Conservation (phyloP, 306 rosid species). For the Biancaea sappan region DNA sequence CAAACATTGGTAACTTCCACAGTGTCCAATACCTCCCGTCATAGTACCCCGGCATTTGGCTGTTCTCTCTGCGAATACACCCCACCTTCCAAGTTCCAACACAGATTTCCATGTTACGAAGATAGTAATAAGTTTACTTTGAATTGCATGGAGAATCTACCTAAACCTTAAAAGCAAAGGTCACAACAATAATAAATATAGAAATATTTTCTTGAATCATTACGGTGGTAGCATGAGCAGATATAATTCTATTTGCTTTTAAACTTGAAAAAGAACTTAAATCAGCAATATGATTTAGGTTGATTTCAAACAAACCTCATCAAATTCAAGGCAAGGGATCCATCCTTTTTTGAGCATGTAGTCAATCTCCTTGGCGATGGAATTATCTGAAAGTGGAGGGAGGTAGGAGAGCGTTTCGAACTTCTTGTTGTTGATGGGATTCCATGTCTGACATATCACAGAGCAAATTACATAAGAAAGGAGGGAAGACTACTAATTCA, state of each 20-base stretch:
- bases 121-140: background rate
- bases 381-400: conserved; percentile 72
- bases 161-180: background rate
- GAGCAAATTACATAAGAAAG: conserved; percentile 10
- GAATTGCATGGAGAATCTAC: background rate
- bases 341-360: conserved; percentile 81
- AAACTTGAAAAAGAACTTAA: background rate
- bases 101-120: conserved; percentile 16
- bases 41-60: conserved; percentile 76
- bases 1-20: conserved; percentile 89
- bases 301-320: conserved; percentile 48
- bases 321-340: conserved; percentile 88
- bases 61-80: conserved; percentile 53
- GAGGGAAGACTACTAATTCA: background rate
- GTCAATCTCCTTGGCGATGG: conserved; percentile 69
- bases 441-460: conserved; percentile 62
- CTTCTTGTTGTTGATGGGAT: conserved; percentile 76
- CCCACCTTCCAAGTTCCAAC: conserved; percentile 54
- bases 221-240: background rate
- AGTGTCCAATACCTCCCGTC: conserved; percentile 90
- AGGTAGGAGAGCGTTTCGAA: conserved; percentile 79
- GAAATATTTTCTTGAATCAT: background rate
- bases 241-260: background rate
- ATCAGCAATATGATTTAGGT: background rate
- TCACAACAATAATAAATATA: background rate